Conservation (phyloP, 129 eudicot genomes). For the Flaveria bidentis region DNA sequence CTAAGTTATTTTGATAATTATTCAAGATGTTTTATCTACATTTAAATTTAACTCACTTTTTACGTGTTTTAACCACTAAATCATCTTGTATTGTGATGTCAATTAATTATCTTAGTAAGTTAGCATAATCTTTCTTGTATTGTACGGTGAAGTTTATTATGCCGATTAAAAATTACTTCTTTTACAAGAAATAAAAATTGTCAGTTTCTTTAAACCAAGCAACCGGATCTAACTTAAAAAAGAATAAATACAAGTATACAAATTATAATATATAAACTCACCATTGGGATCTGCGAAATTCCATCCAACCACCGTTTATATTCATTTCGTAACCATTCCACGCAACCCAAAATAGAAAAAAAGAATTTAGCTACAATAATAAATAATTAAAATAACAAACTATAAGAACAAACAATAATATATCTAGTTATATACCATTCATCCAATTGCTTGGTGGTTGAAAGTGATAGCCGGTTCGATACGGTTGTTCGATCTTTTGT, state of each 20-base stretch:
- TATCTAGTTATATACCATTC: conserved; percentile 35
- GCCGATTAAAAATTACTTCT: background rate
- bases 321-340: conserved; percentile 19
- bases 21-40: too few species aligned
- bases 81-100: too few species aligned
- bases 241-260: background rate
- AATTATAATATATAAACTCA: conserved; percentile 18
- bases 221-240: background rate
- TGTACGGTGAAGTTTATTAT: background rate
- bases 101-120: background rate
- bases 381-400: background rate
- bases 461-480: conserved; percentile 69
- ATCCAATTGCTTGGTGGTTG: conserved; percentile 86
- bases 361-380: conserved; percentile 11
- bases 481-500: conserved; percentile 42
- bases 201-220: conserved; percentile 15
- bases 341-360: background rate
- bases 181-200: conserved; percentile 17
- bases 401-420: background rate
- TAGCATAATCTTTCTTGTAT: conserved; percentile 4
- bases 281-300: conserved; percentile 43
- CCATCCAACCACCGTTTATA: conserved; percentile 7
- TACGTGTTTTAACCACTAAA: too few species aligned
- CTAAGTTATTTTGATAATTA: too few species aligned
- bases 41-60: too few species aligned